A percentile compares a stretch with the other conserved stretches of the same genome.
phyloP scores from a whole-genome alignment of 192 early-diverging fungal genomes.

The Backusella westeae region DNA sequence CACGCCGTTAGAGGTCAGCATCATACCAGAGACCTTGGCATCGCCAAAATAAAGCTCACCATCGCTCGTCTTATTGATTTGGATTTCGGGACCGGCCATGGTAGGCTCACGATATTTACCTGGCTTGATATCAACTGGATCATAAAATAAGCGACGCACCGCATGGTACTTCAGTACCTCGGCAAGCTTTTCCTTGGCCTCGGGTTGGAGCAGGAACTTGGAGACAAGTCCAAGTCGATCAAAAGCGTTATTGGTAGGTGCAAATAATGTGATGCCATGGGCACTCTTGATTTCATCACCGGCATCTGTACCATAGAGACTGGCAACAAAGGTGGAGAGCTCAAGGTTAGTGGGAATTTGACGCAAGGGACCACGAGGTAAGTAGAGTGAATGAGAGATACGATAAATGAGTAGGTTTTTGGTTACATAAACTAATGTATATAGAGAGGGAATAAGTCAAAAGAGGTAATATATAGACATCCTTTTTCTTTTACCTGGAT shows the following conservation, averaged over 20 bases:
- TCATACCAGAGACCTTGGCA: constrained; percentile 28
- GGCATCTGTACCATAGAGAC: constrained; percentile 47
- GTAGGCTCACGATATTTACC: constrained; percentile 37
- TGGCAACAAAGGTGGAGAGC: constrained; percentile 50
- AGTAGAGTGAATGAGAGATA: constrained; percentile 47
- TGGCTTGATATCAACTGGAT: constrained; percentile 11
- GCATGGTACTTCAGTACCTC: constrained; percentile 55
- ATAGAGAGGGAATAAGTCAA: no score
- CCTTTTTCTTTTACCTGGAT: constrained; percentile 38
- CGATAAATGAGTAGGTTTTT: constrained; percentile 61
- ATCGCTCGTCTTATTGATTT: constrained; percentile 38
- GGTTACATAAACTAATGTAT: constrained; percentile 43
- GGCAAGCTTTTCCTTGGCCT: constrained; percentile 28
- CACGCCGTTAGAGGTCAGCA: constrained; percentile 44
- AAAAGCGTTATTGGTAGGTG: constrained; percentile 59
- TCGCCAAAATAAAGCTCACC: constrained; percentile 17
- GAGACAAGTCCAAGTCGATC: constrained; percentile 55
- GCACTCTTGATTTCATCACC: constrained; percentile 42
- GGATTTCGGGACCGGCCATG: constrained; percentile 33
- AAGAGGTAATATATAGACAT: no score
- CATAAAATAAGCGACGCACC: constrained; percentile 39
- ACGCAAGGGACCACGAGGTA: constrained; percentile 46
- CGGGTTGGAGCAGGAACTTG: constrained; percentile 41
- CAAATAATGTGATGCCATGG: constrained; percentile 62
- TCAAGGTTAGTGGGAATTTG: constrained; percentile 45